Evolutionary conservation across 495 filamentous ascomycete species (phyloP).

Genomic region (Bryoglossum gracile): DNA sequence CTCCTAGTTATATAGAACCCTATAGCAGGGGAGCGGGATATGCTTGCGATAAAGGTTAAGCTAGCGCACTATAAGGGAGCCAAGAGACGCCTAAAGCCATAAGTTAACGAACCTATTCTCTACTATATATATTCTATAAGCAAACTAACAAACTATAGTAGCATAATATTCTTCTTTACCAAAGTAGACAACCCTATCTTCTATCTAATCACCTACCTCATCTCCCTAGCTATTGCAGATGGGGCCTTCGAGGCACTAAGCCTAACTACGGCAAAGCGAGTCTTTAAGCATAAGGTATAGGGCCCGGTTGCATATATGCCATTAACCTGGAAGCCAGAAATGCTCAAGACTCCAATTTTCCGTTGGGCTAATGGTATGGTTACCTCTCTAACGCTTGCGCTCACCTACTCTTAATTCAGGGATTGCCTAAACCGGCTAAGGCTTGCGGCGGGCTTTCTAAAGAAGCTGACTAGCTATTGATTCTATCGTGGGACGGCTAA

Average conservation of each 20-base stretch:
- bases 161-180: conserved; percentile 25
- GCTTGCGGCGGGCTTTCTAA: background rate
- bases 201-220: conserved; percentile 20
- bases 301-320: conserved; percentile 20
- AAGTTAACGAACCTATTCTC: conserved; percentile 7
- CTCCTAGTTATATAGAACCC: conserved; percentile 11
- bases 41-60: conserved; percentile 21
- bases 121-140: background rate
- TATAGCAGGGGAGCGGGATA: conserved; percentile 5
- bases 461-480: conserved; percentile 8
- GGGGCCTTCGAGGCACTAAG: conserved; percentile 20
- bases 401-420: conserved; percentile 7
- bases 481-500: conserved; percentile 6
- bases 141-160: conserved; percentile 4
- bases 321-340: conserved; percentile 24
- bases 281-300: conserved; percentile 24
- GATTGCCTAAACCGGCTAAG: conserved; percentile 4
- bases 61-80: conserved; percentile 24
- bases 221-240: conserved; percentile 19
- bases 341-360: conserved; percentile 27
- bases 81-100: conserved; percentile 24
- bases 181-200: conserved; percentile 17
- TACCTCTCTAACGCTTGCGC: background rate
- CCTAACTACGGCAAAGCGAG: conserved; percentile 9
- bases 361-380: conserved; percentile 3